These are phyloP conservation scores for Lathyrus sativus DNA, from an alignment of 306 rosid species.

Conservation along the genomic window DNA sequence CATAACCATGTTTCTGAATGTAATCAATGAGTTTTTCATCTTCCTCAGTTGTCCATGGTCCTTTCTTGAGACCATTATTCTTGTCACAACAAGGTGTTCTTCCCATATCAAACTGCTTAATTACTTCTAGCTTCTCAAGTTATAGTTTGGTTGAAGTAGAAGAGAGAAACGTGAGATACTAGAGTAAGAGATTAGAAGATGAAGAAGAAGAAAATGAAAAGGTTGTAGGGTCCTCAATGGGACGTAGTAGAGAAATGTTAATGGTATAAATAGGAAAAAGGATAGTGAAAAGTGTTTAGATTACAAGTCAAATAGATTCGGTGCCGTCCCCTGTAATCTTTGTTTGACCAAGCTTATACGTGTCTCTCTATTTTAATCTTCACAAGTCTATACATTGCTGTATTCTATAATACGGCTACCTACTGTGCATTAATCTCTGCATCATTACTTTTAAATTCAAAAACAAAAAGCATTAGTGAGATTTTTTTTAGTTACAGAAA, in stretches of 20 bases:
- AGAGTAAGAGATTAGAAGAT: slow-evolving; percentile 2
- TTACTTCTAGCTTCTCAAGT: background rate
- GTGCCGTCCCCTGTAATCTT: slow-evolving; percentile 71
- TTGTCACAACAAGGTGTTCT: slow-evolving; percentile 96
- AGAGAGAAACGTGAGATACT: slow-evolving; percentile 35
- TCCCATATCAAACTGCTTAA: slow-evolving; percentile 49
- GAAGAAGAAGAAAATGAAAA: background rate
- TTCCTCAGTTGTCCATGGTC: slow-evolving; percentile 95
- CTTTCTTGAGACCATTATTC: slow-evolving; percentile 83
- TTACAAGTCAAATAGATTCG: slow-evolving; percentile 72
- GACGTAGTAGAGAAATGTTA: slow-evolving; percentile 29
- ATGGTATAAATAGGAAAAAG: slow-evolving; percentile 56
- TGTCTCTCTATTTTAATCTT: slow-evolving; percentile 45
- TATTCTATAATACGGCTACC: background rate
- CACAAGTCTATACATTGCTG: background rate
- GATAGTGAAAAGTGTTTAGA: background rate
- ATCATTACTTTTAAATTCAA: background rate
- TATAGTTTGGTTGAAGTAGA: slow-evolving; percentile 18
- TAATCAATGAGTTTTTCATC: slow-evolving; percentile 77
- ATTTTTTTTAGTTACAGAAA: too few species aligned
- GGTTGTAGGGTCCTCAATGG: slow-evolving; percentile 50
- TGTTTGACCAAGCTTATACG: slow-evolving; percentile 45
- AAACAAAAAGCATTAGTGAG: background rate
- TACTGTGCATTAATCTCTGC: background rate
- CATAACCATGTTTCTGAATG: slow-evolving; percentile 84